Base-by-base conservation (phyloP, 352 stramenopile genomes). In the Pythium vanterpoolii region DNA sequence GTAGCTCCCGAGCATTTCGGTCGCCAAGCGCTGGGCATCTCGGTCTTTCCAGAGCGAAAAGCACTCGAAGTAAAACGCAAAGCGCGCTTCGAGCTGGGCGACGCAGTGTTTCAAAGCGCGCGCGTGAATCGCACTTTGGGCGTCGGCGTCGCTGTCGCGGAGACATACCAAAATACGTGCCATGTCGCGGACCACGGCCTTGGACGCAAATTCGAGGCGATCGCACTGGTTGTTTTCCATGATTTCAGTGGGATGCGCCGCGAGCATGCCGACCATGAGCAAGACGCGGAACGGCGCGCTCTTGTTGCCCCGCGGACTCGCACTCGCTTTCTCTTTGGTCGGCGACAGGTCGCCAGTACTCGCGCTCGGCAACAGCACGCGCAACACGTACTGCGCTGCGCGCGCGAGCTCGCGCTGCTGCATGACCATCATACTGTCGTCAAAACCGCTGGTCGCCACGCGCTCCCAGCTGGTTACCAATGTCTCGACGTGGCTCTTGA, bases 191-290 rank as follows among this genome's bases (percentile, higher is more conserved):
- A 77, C 11, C 54, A 86, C 74, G 16, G 51, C 55, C 46, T 68
- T 75, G 7, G 77, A 73, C 1, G 74, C 79, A 27, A 79, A 87
- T 10, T 67, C 64, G 43, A 90, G 56, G 1, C 70, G 59, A 16
- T 73, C 59, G 27, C 73, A 88, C 24, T 51, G 57, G 23, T 81
- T 63, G 18, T 63, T 47, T 4, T 74, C 78, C 79, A 92, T 87
- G 51, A 88, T 87, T 26, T 90, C 77, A 5, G 55, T 59, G 1
- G 83, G 78, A 36, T 89, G 79, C 24, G 70, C 77, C n/a, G 76
- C 66, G 36, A 92, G 69, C 78, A 90, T 88, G 0, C 83, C 83
- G 1, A 80, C 83, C 74, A 92, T 83, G 33, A 92, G 63, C 30
- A 92, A 61, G 21, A 92, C 76, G 3, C 79, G 79, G 52, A 83